These are phyloP conservation scores for Verbascum thapsus DNA, from an alignment of 257 asterid species.

Conservation along the genomic window DNA sequence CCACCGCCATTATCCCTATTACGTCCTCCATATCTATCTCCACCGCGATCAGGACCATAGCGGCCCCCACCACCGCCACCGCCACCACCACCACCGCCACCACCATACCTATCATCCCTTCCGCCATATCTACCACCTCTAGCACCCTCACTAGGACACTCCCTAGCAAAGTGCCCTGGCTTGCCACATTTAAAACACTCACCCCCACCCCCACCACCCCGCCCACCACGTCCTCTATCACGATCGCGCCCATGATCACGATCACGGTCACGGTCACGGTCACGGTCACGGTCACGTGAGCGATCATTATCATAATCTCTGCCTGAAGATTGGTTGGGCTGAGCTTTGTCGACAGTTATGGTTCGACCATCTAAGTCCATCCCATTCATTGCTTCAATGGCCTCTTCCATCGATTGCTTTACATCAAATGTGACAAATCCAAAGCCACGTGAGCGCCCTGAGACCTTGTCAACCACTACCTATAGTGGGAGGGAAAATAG, in stretches of 20 bases:
- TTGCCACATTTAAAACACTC: constrained; percentile 89
- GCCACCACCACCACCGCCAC: constrained; percentile 49
- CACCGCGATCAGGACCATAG: constrained; percentile 69
- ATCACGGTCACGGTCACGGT: constrained; percentile 54
- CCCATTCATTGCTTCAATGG: constrained; percentile 88
- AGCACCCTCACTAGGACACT: constrained; percentile 75
- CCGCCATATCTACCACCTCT: constrained; percentile 64
- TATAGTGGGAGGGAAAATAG: constrained; percentile 19
- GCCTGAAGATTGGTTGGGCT: constrained; percentile 67
- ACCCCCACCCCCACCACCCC: constrained; percentile 70
- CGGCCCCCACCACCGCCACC: no score
- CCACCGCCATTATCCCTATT: constrained; percentile 58
- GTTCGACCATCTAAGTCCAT: constrained; percentile 74
- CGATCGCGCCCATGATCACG: constrained; percentile 52
- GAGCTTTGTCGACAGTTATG: constrained; percentile 83
- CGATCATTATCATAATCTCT: constrained; percentile 60
- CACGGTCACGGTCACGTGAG: constrained; percentile 60
- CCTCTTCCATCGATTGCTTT: constrained; percentile 75
- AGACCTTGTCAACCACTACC: constrained; percentile 75
- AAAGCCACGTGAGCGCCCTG: constrained; percentile 93
- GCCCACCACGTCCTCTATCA: constrained; percentile 52
- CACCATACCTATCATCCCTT: constrained; percentile 53
- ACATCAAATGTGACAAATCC: constrained; percentile 83
- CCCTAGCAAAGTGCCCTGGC: constrained; percentile 91
- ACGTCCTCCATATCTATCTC: constrained; percentile 65